Evolutionary conservation across 2,329 filamentous ascomycete species (phyloP), one percentile per base, ranked within the genome.

Genomic region (Blumeriella jaapii): DNA sequence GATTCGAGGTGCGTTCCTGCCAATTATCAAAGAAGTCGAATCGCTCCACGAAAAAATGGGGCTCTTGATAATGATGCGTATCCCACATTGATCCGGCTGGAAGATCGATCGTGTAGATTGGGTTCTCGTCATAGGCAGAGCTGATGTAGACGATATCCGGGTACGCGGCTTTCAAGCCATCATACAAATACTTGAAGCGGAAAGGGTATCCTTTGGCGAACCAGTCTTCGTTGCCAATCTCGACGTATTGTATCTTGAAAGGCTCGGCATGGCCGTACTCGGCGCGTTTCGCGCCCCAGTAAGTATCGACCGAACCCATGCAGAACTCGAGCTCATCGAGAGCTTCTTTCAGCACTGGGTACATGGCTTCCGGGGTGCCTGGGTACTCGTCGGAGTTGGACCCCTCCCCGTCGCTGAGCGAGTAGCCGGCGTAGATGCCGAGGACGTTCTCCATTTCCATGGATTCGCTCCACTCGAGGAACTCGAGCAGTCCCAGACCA

Each of bases 281-380:
- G 5, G 62, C 63, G 9, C 68, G 61, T 9, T 60, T 51, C 7
- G 59, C 60, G 10, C 67, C 67, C 46, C 60, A 66, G 2, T 39
- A 40, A 1, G 62, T 67, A 13, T 56, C 54, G 0, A 55, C 44
- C 30, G 60, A 55, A 0, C 66, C 66, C 29, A 61, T 59, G 14
- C 68, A 52, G 48, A 69, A 70, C 42, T 71, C 65, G 16, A 71
- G 55, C 43, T 70, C 63, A 42, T 70, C 57, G 19, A 70, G 50
- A 2, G 63, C 65, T 39, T 64, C 61, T 11, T 68, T 68, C 50
- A 24, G 69, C 51, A 40, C 20, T 2, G 44, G 72, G 13, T 46
- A 46, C 39, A 46, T 38, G 5, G 44, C 44, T 18, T 36, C 41
- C 6, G 26, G 34, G 0, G 44, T 40, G 6, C 29, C 18, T 2